Evolutionary conservation across 192 early-diverging fungal genomes (phyloP).

Genomic region (Mortierella claussenii): DNA sequence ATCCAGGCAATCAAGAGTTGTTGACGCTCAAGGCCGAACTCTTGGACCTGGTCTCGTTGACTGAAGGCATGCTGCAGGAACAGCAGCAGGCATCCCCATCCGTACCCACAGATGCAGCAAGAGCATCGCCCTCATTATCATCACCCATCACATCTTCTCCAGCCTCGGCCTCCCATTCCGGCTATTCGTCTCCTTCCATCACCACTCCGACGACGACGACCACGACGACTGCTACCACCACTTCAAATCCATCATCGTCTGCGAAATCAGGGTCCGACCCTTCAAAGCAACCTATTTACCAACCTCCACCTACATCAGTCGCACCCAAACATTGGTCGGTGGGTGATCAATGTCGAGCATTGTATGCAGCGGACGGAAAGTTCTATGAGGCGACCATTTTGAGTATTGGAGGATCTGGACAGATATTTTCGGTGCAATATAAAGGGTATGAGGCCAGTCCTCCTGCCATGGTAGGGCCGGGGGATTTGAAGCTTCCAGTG

Average conservation of each 20-base stretch:
- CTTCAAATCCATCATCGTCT: slow-evolving; percentile 8
- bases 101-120: slow-evolving; percentile 1
- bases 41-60: slow-evolving; percentile 74
- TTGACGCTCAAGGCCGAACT: slow-evolving; percentile 72
- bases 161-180: neutral
- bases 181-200: slow-evolving; percentile 15
- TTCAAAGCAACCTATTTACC: slow-evolving; percentile 34
- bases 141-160: neutral
- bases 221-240: neutral
- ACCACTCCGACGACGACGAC: slow-evolving; percentile 20
- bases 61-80: slow-evolving; percentile 54
- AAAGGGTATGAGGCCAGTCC: slow-evolving; percentile 69
- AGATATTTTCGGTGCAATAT: slow-evolving; percentile 68
- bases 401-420: slow-evolving; percentile 60
- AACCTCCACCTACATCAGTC: slow-evolving; percentile 9
- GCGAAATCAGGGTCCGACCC: neutral
- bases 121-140: slow-evolving; percentile 4
- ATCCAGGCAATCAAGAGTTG: slow-evolving; percentile 77
- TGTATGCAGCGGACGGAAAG: slow-evolving; percentile 73
- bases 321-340: slow-evolving; percentile 53
- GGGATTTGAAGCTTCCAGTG: slow-evolving; percentile 58
- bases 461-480: slow-evolving; percentile 55
- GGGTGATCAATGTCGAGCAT: slow-evolving; percentile 71
- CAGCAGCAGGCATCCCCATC: slow-evolving; percentile 32
- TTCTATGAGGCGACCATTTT: slow-evolving; percentile 70